Conservation (phyloP, 2,329 filamentous ascomycete species). For the Hirsutella thompsonii region DNA sequence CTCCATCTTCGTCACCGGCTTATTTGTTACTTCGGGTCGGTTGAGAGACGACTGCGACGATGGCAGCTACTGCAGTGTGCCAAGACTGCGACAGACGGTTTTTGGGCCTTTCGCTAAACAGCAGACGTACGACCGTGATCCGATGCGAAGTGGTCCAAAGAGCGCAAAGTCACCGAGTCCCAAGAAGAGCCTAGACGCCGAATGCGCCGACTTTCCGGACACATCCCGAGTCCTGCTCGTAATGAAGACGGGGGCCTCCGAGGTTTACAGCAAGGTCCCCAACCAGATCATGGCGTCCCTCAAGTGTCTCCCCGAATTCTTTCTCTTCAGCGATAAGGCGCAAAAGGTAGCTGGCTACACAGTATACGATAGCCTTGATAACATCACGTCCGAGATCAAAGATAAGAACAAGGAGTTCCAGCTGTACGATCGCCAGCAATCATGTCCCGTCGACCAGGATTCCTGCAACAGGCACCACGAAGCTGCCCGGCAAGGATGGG, state of each 20-base stretch:
- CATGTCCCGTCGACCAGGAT: constrained; percentile 30
- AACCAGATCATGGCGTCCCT: constrained; percentile 41
- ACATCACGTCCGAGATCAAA: constrained; percentile 27
- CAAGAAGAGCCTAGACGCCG: constrained; percentile 9
- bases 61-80: constrained; percentile 11
- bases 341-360: constrained; percentile 30
- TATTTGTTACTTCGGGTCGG: constrained; percentile 20
- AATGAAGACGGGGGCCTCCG: constrained; percentile 45
- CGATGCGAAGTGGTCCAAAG: not conserved
- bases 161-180: not conserved
- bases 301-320: constrained; percentile 33
- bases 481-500: constrained; percentile 28
- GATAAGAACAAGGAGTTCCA: constrained; percentile 36
- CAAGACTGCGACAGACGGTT: constrained; percentile 2
- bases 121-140: not conserved
- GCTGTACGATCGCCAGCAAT: constrained; percentile 29
- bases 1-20: constrained; percentile 13
- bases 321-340: constrained; percentile 46
- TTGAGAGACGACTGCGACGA: constrained; percentile 17
- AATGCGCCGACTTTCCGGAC: constrained; percentile 27
- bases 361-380: constrained; percentile 33
- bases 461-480: constrained; percentile 24
- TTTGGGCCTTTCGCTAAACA: constrained; percentile 2
- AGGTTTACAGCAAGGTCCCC: constrained; percentile 36
- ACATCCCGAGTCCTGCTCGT: constrained; percentile 34